Base-by-base conservation (phyloP, 352 stramenopile genomes). In the Globisporangium spinosum region DNA sequence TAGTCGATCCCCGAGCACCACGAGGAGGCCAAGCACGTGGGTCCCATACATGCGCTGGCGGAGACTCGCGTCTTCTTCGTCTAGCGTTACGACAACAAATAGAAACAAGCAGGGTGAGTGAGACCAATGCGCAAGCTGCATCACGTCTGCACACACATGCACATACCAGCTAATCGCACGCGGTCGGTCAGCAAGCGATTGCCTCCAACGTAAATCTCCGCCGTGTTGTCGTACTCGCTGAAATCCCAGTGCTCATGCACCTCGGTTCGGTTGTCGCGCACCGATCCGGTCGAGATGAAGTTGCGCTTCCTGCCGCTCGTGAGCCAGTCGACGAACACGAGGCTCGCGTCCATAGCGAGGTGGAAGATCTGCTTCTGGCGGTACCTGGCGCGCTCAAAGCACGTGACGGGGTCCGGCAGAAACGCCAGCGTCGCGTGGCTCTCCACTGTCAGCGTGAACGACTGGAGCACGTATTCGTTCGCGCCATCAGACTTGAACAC, bases 311-410 rank as follows among this genome's bases (percentile, higher is more conserved):
- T 77, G n/a, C 87, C 87, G 35, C 87, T 94, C 22, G 86, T 95
- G 40, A 95, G 68, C 87, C 87, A 95, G 73, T 95, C 87, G 49
- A 94, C 78, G 29, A 94, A 86, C 64, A 95, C 85, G 17, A 95
- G 68, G 57, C 79, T 94, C 22, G 84, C 65, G 32, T 77, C 65
- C 35, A 65, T 25, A 0, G 77, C 59, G 22, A 95, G 70, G 22
- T 75, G 65, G 68, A 95, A 90, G 20, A 73, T 60, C 65, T 95
- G 87, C 43, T 71, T 76, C 63, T 95, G 87, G 1, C 70, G 75
- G 62, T 93, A 95, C 64, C 79, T 85, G 13, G 87, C 82, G 9
- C 71, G 62, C 56, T 90, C 76, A 65, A 93, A 95, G 75, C 87
- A 95, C 20, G 87, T 94, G 54, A 95, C 76, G 5, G 87, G 85